Evolutionary conservation across 768 basidiomycete species (phyloP).

Genomic region (Cubamyces lactineus): DNA sequence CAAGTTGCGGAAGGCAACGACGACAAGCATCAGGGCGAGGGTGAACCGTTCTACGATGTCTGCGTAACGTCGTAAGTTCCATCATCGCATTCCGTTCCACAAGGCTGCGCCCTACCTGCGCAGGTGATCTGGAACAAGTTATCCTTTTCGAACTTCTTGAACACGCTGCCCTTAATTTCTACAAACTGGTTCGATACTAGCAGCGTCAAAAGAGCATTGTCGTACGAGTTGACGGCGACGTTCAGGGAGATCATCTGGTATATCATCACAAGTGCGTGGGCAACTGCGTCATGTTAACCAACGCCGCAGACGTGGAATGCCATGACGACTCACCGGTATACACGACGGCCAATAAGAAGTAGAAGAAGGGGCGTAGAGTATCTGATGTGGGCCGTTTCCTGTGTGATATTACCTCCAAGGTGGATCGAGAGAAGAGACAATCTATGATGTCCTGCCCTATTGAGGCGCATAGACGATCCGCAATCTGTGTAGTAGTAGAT

Average conservation of each 20-base stretch:
- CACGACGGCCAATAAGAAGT: slow-evolving; percentile 77
- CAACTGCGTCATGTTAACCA: slow-evolving; percentile 50
- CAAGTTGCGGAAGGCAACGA: slow-evolving; percentile 92
- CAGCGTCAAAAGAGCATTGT: slow-evolving; percentile 91
- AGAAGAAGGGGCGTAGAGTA: slow-evolving; percentile 79
- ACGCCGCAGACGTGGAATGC: not conserved
- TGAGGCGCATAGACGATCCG: slow-evolving; percentile 90
- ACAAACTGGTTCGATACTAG: slow-evolving; percentile 98
- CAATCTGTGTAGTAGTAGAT: slow-evolving; percentile 62
- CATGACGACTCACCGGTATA: slow-evolving; percentile 69
- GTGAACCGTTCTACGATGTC: slow-evolving; percentile 99
- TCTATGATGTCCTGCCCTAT: slow-evolving; percentile 98
- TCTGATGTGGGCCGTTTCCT: slow-evolving; percentile 60
- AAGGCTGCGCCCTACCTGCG: slow-evolving; percentile 61
- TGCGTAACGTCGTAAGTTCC: slow-evolving; percentile 31
- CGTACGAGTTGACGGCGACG: slow-evolving; percentile 97
- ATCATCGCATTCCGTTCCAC: no score
- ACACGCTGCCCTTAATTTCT: slow-evolving; percentile 98
- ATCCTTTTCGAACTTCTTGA: slow-evolving; percentile 99
- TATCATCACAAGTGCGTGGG: slow-evolving; percentile 92
- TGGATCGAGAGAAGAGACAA: slow-evolving; percentile 92
- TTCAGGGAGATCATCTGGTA: slow-evolving; percentile 95
- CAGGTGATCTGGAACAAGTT: slow-evolving; percentile 98
- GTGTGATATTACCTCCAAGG: slow-evolving; percentile 73
- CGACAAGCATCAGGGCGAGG: slow-evolving; percentile 84